A percentile compares a stretch with the other conserved stretches of the same genome.
These are phyloP conservation scores for Saccharomyces hybrid DNA, from an alignment of 1,139 yeast species.

Conservation along the genomic window DNA sequence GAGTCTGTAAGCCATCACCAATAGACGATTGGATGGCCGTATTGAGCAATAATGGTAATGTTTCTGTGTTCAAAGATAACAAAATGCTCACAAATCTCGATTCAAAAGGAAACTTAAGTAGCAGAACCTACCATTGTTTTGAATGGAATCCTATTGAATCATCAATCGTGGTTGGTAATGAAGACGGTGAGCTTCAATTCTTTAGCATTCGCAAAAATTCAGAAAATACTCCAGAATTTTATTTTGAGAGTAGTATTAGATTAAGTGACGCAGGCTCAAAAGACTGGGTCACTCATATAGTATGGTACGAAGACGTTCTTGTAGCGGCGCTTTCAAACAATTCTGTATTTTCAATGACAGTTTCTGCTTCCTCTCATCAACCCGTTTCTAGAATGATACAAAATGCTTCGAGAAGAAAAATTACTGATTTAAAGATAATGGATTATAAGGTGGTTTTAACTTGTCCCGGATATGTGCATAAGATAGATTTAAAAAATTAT, in stretches of 20 bases:
- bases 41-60: conserved; percentile 28
- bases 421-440: conserved; percentile 18
- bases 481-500: conserved; percentile 7
- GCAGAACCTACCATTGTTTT: conserved; percentile 25
- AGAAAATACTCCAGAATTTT: neutral
- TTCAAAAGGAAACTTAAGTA: conserved; percentile 10
- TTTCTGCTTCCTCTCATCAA: neutral
- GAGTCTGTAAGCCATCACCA: conserved; percentile 20
- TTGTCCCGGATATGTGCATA: conserved; percentile 15
- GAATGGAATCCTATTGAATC: conserved; percentile 25
- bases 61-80: conserved; percentile 15
- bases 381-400: conserved; percentile 4
- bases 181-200: conserved; percentile 16
- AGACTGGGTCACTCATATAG: conserved; percentile 21
- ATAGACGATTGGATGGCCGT: conserved; percentile 17
- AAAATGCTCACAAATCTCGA: conserved; percentile 17
- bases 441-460: conserved; percentile 13
- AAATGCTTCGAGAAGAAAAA: conserved; percentile 15
- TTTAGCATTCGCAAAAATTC: conserved; percentile 11
- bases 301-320: conserved; percentile 12
- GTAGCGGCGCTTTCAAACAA: conserved; percentile 10
- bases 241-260: neutral
- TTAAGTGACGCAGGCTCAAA: neutral
- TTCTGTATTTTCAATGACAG: conserved; percentile 9
- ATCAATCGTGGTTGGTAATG: conserved; percentile 25